These are phyloP conservation scores for Pseudogymnoascus sp. DNA, from an alignment of 2,329 filamentous ascomycete species.

Conservation along the genomic window DNA sequence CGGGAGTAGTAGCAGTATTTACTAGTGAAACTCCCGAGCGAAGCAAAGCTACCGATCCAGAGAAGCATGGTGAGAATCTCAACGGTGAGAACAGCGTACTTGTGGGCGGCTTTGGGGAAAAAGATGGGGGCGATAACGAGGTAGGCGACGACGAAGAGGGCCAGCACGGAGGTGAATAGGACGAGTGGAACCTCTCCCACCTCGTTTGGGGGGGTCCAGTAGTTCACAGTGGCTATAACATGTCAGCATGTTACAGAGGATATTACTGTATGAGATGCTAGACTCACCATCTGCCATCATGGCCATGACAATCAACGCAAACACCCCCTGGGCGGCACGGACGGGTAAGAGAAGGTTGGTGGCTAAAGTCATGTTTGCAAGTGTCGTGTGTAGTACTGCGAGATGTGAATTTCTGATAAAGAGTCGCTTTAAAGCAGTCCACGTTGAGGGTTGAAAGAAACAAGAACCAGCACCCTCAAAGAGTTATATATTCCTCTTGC, in stretches of 20 bases:
- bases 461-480: not conserved
- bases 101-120: not conserved
- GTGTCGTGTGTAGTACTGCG: not conserved
- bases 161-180: not conserved
- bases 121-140: not conserved
- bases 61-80: not conserved
- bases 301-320: not conserved
- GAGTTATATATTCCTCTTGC: not conserved
- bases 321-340: not conserved
- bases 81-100: not conserved
- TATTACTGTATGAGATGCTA: not conserved
- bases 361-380: not conserved
- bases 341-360: not conserved
- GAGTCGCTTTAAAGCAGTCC: not conserved
- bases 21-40: not conserved
- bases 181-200: not conserved
- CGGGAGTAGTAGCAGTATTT: not conserved
- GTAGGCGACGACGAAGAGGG: not conserved
- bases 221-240: not conserved
- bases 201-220: not conserved
- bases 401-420: not conserved
- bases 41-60: not conserved
- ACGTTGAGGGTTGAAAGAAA: not conserved
- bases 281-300: not conserved
- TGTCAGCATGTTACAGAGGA: not conserved